These are phyloP conservation scores for Citrus maxima DNA, from an alignment of 345 rosid species.

Conservation along the genomic window DNA sequence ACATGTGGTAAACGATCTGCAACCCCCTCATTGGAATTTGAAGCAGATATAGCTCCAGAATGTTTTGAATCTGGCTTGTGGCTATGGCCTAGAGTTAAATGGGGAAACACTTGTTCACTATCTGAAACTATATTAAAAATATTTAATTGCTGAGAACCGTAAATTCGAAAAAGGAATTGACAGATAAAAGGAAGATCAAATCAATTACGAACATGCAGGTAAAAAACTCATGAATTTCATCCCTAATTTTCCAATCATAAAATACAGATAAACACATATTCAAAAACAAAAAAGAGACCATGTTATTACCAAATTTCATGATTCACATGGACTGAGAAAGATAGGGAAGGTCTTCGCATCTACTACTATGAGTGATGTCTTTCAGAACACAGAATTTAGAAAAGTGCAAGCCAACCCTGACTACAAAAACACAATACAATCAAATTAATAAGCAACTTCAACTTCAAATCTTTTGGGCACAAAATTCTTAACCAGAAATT, in stretches of 20 bases:
- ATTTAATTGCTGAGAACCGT: slow-evolving; percentile 6
- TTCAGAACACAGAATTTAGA: slow-evolving; percentile 18
- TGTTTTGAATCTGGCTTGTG: slow-evolving; percentile 30
- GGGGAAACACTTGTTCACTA: slow-evolving; percentile 36
- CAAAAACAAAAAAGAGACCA: neutral
- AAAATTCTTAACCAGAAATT: neutral
- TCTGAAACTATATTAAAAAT: slow-evolving; percentile 39
- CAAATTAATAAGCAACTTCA: neutral
- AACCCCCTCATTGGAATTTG: slow-evolving; percentile 23
- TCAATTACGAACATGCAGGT: neutral
- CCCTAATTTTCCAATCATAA: neutral
- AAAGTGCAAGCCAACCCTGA: slow-evolving; percentile 16
- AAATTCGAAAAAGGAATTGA: neutral
- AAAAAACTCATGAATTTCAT: neutral
- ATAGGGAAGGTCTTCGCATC: slow-evolving; percentile 15
- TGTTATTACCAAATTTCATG: slow-evolving; percentile 60
- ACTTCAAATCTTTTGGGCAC: neutral
- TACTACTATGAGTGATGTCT: slow-evolving; percentile 21
- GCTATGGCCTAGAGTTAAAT: slow-evolving; percentile 30
- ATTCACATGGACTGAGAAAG: slow-evolving; percentile 29
- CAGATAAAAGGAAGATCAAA: neutral
- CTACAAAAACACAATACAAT: slow-evolving; percentile 14
- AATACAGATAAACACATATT: neutral
- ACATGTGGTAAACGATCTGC: slow-evolving; percentile 9
- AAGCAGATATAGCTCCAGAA: slow-evolving; percentile 14